Percentiles rank a stretch among this genome's conserved stretches.
Evolutionary conservation across 352 stramenopile genomes (phyloP).

Genomic region (Globisporangium alternatum): DNA sequence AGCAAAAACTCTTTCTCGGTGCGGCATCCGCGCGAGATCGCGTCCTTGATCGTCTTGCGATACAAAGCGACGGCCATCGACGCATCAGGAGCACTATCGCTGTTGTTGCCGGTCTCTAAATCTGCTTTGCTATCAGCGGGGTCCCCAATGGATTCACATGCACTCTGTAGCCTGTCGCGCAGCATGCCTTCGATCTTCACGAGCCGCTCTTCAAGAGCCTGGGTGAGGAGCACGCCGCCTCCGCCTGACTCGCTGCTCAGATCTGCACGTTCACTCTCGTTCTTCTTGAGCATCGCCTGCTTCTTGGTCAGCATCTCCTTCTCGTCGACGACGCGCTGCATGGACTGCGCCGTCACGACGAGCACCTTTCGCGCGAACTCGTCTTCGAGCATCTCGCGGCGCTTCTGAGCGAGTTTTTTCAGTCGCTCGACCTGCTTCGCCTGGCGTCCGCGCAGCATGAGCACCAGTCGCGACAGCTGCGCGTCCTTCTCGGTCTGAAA

Average conservation of each 20-base stretch:
- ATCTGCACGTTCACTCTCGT: neutral
- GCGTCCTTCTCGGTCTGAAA: constrained; percentile 31
- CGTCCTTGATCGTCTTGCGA: constrained; percentile 11
- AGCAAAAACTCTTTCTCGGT: neutral
- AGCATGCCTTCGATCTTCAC: constrained; percentile 23
- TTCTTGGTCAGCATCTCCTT: constrained; percentile 44
- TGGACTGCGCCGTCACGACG: constrained; percentile 45
- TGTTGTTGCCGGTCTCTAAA: neutral
- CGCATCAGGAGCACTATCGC: no score
- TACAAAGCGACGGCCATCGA: neutral
- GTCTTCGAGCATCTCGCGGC: constrained; percentile 37
- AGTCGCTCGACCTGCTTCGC: constrained; percentile 27
- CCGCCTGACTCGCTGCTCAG: neutral
- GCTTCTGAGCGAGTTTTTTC: constrained; percentile 19
- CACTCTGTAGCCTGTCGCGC: neutral
- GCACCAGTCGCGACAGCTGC: constrained; percentile 39
- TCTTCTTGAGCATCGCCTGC: constrained; percentile 25
- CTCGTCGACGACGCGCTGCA: constrained; percentile 47
- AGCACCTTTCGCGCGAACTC: constrained; percentile 49
- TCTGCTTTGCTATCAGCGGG: neutral
- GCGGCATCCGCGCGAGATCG: constrained; percentile 9
- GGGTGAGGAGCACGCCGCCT: neutral
- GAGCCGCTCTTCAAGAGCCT: constrained; percentile 19
- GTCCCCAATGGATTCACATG: neutral
- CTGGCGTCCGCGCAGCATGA: constrained; percentile 47